These are phyloP conservation scores for Niveomyces coronatus DNA, from an alignment of 2,329 filamentous ascomycete genomes.

Conservation along the genomic window DNA sequence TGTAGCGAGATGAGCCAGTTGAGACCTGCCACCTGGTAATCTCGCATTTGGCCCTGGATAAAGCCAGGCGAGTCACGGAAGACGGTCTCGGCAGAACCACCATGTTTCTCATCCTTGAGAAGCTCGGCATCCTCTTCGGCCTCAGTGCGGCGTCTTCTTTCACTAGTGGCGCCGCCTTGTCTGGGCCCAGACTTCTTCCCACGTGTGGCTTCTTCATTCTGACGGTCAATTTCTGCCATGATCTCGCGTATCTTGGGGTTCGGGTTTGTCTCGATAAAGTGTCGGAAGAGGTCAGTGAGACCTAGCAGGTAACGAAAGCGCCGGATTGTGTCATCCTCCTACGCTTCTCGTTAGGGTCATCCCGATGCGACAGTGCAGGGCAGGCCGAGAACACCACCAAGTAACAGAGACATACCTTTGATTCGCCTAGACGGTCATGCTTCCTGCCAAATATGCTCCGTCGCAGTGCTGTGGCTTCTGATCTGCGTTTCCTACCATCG, in stretches of 20 bases:
- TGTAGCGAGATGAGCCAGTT: conserved; percentile 98
- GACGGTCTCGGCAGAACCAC: conserved; percentile 74
- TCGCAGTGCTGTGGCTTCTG: conserved; percentile 79
- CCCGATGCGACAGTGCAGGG: too few species aligned
- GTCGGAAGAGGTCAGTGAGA: conserved; percentile 90
- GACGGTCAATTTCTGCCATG: conserved; percentile 87
- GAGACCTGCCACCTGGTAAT: conserved; percentile 90
- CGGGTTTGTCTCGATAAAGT: conserved; percentile 97
- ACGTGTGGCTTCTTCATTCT: conserved; percentile 66
- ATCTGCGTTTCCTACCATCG: conserved; percentile 77
- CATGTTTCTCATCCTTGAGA: conserved; percentile 77
- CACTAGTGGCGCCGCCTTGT: conserved; percentile 73
- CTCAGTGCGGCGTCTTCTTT: conserved; percentile 78
- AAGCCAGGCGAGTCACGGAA: conserved; percentile 93
- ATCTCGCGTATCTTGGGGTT: conserved; percentile 91
- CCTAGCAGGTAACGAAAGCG: conserved; percentile 92
- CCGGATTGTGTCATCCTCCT: conserved; percentile 93
- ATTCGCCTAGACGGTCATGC: conserved; percentile 82
- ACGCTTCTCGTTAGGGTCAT: conserved; percentile 7
- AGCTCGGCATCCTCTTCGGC: conserved; percentile 94
- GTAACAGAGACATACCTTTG: conserved; percentile 70
- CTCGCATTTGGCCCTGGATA: conserved; percentile 80
- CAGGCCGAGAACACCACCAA: too few species aligned
- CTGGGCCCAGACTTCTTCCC: conserved; percentile 65
- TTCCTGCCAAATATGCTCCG: conserved; percentile 93